A percentile compares a stretch with the other conserved stretches of the same genome.
Evolutionary conservation across 441 rosid species (phyloP).

Genomic region (Biscutella laevigata): DNA sequence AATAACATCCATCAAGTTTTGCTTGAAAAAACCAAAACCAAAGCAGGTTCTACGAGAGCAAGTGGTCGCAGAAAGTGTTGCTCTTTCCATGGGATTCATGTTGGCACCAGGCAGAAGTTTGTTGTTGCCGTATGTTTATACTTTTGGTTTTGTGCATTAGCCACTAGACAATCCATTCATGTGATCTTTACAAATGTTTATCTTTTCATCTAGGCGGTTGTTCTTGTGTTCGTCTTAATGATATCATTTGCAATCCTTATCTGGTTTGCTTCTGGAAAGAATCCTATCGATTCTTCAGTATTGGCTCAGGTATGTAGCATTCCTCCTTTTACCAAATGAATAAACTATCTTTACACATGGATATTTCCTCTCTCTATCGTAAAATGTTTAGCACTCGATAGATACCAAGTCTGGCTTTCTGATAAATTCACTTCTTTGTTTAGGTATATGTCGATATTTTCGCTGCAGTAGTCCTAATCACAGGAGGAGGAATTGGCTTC

Average conservation of each 20-base stretch:
- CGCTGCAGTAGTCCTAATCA: constrained; percentile 32
- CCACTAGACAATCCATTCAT: neutral
- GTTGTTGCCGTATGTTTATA: constrained; percentile 40
- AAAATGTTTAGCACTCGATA: neutral
- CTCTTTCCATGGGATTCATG: constrained; percentile 36
- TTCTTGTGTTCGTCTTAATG: constrained; percentile 41
- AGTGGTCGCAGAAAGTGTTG: constrained; percentile 38
- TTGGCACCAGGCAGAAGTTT: constrained; percentile 49
- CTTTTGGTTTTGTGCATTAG: neutral
- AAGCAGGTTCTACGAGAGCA: constrained; percentile 25
- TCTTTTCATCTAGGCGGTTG: constrained; percentile 32
- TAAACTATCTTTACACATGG: neutral
- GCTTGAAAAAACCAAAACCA: constrained; percentile 34
- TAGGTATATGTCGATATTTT: constrained; percentile 41
- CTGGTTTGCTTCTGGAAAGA: constrained; percentile 48
- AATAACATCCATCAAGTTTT: constrained; percentile 31
- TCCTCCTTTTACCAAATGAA: neutral
- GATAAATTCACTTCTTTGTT: neutral
- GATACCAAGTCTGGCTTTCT: neutral
- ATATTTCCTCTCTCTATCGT: neutral
- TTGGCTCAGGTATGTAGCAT: constrained; percentile 37
- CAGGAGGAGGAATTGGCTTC: constrained; percentile 51
- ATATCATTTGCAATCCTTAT: constrained; percentile 41
- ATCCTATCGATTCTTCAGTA: constrained; percentile 35
- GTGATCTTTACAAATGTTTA: neutral